Conservation (phyloP, 2,329 filamentous ascomycete genomes). For the Nemania abortiva region DNA sequence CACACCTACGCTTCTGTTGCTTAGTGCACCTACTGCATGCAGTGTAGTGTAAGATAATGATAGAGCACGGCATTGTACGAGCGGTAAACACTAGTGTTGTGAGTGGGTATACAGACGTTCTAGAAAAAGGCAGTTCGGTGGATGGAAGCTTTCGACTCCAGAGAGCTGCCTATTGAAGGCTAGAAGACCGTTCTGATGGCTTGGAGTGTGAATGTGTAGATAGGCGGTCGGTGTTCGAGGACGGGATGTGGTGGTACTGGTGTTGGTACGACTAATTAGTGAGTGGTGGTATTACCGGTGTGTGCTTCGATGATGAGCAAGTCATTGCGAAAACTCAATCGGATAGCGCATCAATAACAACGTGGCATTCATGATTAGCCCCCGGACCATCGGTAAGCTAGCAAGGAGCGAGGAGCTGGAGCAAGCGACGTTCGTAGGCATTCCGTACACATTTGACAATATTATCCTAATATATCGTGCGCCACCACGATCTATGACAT, state of each 20-base stretch:
- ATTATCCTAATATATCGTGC: slow-evolving; percentile 27
- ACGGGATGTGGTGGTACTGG: slow-evolving; percentile 6
- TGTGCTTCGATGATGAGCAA: slow-evolving; percentile 27
- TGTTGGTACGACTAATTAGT: not conserved
- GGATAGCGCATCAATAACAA: slow-evolving; percentile 28
- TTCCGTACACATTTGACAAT: slow-evolving; percentile 20
- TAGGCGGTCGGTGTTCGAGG: not conserved
- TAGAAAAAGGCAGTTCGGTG: slow-evolving; percentile 29
- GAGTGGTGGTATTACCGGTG: slow-evolving; percentile 4
- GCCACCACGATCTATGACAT: slow-evolving; percentile 32
- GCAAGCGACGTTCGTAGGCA: slow-evolving; percentile 19
- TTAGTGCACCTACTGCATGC: slow-evolving; percentile 3
- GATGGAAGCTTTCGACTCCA: slow-evolving; percentile 11
- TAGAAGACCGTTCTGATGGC: slow-evolving; percentile 10
- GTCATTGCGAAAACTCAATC: slow-evolving; percentile 26
- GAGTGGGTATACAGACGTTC: slow-evolving; percentile 23
- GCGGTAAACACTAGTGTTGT: slow-evolving; percentile 16
- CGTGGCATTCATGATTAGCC: slow-evolving; percentile 37
- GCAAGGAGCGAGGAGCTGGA: not conserved
- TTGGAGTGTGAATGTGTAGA: slow-evolving; percentile 9
- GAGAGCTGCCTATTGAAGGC: slow-evolving; percentile 28
- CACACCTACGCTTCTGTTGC: not conserved
- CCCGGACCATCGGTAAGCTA: slow-evolving; percentile 26
- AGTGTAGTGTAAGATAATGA: slow-evolving; percentile 19
- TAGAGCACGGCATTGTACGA: not conserved